Conservation (phyloP, 495 filamentous ascomycete genomes). For the Chaetomidium leptoderma region DNA sequence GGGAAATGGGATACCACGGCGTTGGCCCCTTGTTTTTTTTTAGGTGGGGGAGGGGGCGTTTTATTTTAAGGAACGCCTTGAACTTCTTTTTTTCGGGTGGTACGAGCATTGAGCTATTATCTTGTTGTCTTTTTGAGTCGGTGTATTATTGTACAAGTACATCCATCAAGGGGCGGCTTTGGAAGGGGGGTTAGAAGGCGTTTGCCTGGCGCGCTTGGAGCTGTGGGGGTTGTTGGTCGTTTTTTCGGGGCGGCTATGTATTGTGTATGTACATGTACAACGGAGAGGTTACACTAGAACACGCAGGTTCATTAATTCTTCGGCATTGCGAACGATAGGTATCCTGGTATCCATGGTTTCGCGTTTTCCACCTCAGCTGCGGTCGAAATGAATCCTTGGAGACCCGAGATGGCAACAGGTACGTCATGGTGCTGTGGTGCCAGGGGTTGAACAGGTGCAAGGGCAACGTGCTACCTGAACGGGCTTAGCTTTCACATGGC, state of each 20-base stretch:
- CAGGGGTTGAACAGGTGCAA: neutral
- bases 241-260: no score
- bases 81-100: neutral
- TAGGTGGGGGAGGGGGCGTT: neutral
- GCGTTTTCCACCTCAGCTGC: no score
- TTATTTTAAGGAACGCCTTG: neutral
- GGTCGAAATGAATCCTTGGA: no score
- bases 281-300: no score
- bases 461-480: conserved; percentile 3
- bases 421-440: conserved; percentile 7
- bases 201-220: neutral
- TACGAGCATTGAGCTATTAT: neutral
- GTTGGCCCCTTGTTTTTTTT: neutral
- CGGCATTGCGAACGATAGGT: no score
- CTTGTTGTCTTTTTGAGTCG: neutral
- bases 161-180: neutral
- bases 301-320: no score
- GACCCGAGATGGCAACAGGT: conserved; percentile 11
- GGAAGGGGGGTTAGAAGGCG: conserved; percentile 1
- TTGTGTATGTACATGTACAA: no score
- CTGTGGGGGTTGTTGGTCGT: neutral
- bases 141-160: neutral
- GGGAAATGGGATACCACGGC: conserved; percentile 5
- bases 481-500: conserved; percentile 6
- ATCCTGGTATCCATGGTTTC: neutral